These are phyloP conservation scores for Nakaseomyces bracarensis DNA, from an alignment of 1,139 yeast genomes.

Conservation along the genomic window DNA sequence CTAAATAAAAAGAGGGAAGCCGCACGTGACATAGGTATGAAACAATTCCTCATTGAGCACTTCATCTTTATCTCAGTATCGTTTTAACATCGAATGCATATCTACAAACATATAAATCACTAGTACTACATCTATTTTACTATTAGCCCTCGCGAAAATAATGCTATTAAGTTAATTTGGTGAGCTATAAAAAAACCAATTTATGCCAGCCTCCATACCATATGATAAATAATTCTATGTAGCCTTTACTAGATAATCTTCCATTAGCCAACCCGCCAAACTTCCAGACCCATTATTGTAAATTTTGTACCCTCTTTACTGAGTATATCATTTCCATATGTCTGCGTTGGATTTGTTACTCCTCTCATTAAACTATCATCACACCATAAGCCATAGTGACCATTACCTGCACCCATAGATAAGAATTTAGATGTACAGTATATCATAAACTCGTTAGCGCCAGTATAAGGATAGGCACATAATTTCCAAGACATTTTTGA, in stretches of 20 bases:
- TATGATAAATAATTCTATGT: too few species aligned
- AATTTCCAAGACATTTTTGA: slow-evolving; percentile 38
- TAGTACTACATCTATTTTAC: too few species aligned
- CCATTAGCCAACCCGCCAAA: slow-evolving; percentile 62
- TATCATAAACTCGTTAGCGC: slow-evolving; percentile 75
- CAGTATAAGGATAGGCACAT: slow-evolving; percentile 83
- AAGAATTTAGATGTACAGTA: slow-evolving; percentile 73
- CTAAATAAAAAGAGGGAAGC: too few species aligned
- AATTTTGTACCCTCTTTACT: slow-evolving; percentile 56
- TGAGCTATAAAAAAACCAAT: too few species aligned
- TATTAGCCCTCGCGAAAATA: too few species aligned
- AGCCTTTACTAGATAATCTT: neutral
- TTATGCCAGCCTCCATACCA: too few species aligned
- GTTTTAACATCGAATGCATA: too few species aligned
- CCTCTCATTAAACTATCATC: slow-evolving; percentile 70
- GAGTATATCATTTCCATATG: slow-evolving; percentile 85
- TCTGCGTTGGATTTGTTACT: slow-evolving; percentile 66
- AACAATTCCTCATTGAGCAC: too few species aligned
- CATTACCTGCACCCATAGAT: slow-evolving; percentile 87
- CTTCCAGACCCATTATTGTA: slow-evolving; percentile 66
- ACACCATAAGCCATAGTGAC: slow-evolving; percentile 87
- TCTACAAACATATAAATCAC: too few species aligned
- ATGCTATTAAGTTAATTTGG: too few species aligned
- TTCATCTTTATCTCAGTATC: too few species aligned
- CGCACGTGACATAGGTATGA: too few species aligned